Evolutionary conservation across 2,329 filamentous ascomycete genomes (phyloP).

Genomic region (Basipetospora sp.): DNA sequence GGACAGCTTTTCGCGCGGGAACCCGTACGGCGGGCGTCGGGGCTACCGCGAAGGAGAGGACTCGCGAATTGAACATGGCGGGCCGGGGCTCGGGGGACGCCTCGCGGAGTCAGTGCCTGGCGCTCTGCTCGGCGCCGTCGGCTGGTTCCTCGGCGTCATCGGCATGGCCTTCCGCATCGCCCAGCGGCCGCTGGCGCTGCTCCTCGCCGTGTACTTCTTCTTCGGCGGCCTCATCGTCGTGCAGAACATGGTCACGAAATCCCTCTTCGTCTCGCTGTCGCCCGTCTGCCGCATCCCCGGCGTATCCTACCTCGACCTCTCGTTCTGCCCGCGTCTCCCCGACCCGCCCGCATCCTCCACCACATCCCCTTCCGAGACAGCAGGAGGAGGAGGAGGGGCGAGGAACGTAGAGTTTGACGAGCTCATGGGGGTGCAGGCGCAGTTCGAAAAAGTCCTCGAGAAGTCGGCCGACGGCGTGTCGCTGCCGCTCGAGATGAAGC

Average conservation of each 20-base stretch:
- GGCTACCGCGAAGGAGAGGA: conserved; percentile 1
- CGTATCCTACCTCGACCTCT: conserved; percentile 42
- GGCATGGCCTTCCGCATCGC: conserved; percentile 44
- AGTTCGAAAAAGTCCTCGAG: conserved; percentile 62
- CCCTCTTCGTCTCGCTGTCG: conserved; percentile 45
- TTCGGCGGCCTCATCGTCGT: conserved; percentile 44
- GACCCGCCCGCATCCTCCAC: conserved; percentile 11
- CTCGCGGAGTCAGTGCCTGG: conserved; percentile 22
- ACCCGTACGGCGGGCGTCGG: too few relatives aligned
- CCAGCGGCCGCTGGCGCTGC: conserved; percentile 48
- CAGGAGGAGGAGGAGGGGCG: too few relatives aligned
- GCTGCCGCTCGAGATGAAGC: conserved; percentile 66
- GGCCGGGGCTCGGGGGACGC: conserved; percentile 17
- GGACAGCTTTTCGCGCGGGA: too few relatives aligned
- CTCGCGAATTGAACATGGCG: too few relatives aligned
- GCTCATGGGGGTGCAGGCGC: conserved; percentile 58
- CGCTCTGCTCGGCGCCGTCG: conserved; percentile 23
- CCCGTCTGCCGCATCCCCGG: conserved; percentile 59
- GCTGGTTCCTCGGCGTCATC: conserved; percentile 42
- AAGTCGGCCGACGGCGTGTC: conserved; percentile 49
- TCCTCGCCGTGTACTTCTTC: conserved; percentile 46
- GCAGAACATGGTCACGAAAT: conserved; percentile 47
- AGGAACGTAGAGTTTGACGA: conserved; percentile 52
- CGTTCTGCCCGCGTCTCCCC: conserved; percentile 39
- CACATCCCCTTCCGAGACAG: too few relatives aligned